phyloP scores from a whole-genome alignment of 2,329 filamentous ascomycete species.

The Monilinia vaccinii-corymbosi region DNA sequence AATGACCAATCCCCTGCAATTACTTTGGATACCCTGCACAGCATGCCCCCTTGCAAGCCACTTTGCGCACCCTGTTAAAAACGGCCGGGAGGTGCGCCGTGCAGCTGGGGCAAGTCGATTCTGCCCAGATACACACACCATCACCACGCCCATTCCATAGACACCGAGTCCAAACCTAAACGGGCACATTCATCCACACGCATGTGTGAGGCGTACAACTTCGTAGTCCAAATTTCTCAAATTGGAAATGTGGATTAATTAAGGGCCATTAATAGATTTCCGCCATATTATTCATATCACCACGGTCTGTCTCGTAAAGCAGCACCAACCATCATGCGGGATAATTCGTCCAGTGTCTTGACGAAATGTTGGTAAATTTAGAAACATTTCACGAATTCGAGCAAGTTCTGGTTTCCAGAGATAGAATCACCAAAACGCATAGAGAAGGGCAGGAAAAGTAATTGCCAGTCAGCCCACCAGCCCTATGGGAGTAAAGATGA shows the following conservation, averaged over 20 bases:
- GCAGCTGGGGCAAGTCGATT: slow-evolving; percentile 9
- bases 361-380: slow-evolving; percentile 4
- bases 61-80: slow-evolving; percentile 8
- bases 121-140: neutral
- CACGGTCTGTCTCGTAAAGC: slow-evolving; percentile 14
- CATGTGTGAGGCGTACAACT: slow-evolving; percentile 9
- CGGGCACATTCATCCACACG: slow-evolving; percentile 5
- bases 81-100: slow-evolving; percentile 11
- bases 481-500: slow-evolving; percentile 3
- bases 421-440: neutral
- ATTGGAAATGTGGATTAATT: slow-evolving; percentile 20
- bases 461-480: neutral
- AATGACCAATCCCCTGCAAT: slow-evolving; percentile 1
- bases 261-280: slow-evolving; percentile 22
- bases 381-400: slow-evolving; percentile 4
- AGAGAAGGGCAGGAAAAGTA: neutral
- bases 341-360: slow-evolving; percentile 5
- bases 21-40: slow-evolving; percentile 7
- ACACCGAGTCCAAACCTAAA: slow-evolving; percentile 9
- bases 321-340: slow-evolving; percentile 18
- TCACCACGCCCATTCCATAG: neutral
- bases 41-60: slow-evolving; percentile 10
- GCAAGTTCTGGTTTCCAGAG: neutral
- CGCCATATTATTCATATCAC: neutral
- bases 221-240: slow-evolving; percentile 2